Conservation (phyloP, 257 asterid species). For the Dorcoceras hygrometricum region DNA sequence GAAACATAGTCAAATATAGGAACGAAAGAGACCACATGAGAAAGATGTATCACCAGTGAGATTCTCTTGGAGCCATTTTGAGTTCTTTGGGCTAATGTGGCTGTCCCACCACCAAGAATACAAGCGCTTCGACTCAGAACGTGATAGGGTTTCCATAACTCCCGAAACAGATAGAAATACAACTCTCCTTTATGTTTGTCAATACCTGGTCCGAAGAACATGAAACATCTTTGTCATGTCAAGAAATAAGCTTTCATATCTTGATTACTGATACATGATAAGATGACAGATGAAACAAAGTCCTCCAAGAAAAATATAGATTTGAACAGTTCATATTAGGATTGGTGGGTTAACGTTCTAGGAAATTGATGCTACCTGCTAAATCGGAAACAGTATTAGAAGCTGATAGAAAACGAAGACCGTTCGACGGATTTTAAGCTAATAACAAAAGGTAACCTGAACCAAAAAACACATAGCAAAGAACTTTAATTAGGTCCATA, state of each 20-base stretch:
- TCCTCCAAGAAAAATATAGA: background rate
- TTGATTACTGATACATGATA: background rate
- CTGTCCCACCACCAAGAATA: conserved; percentile 99
- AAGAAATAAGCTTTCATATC: background rate
- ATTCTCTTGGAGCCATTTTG: conserved; percentile 98
- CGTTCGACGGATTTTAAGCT: background rate
- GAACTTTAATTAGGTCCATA: background rate
- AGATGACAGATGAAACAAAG: background rate
- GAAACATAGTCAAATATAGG: background rate
- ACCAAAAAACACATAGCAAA: conserved; percentile 8
- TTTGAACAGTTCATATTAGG: background rate
- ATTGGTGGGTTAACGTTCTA: background rate
- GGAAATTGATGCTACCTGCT: conserved; percentile 24
- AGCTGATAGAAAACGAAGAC: conserved; percentile 3
- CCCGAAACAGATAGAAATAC: conserved; percentile 31
- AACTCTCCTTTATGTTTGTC: conserved; percentile 32
- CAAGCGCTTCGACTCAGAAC: conserved; percentile 62
- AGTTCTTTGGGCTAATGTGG: conserved; percentile 89
- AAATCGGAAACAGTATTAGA: conserved; percentile 6
- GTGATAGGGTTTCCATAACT: conserved; percentile 60
- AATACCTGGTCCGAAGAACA: conserved; percentile 22
- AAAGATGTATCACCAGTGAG: conserved; percentile 50
- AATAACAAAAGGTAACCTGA: conserved; percentile 30
- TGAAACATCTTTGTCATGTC: background rate
- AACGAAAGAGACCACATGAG: background rate